Evolutionary conservation across 2,329 filamentous ascomycete species (phyloP).

Genomic region (Aureobasidium subglaciale): DNA sequence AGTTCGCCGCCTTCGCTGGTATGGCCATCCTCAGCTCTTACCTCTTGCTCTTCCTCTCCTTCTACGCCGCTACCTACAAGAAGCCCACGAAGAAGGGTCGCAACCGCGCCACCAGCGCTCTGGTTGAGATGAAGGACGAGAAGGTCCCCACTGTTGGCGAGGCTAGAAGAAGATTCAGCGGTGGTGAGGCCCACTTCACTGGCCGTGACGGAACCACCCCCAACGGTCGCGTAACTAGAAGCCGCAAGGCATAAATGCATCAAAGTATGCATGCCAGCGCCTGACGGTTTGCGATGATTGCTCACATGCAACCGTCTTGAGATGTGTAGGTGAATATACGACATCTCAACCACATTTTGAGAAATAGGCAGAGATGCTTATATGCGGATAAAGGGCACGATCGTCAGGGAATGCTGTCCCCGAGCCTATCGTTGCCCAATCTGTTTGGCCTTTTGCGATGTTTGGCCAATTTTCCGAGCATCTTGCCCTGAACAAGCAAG

Average conservation of each 20-base stretch:
- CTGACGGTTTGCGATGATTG: not conserved
- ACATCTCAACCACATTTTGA: not conserved
- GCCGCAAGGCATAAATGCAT: constrained; percentile 58
- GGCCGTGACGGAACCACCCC: constrained; percentile 34
- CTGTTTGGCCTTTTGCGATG: not conserved
- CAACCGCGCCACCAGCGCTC: constrained; percentile 72
- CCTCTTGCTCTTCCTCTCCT: constrained; percentile 95
- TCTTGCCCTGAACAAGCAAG: not conserved
- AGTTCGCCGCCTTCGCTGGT: constrained; percentile 89
- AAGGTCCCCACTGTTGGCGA: constrained; percentile 52
- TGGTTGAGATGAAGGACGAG: constrained; percentile 76
- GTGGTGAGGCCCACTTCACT: constrained; percentile 28
- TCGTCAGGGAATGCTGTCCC: not conserved
- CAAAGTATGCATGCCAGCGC: not conserved
- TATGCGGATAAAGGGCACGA: not conserved
- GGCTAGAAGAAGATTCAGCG: constrained; percentile 46
- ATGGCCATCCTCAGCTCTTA: constrained; percentile 91
- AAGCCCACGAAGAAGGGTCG: constrained; percentile 68
- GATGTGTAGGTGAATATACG: constrained; percentile 8
- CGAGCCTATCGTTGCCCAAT: not conserved
- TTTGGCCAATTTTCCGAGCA: constrained; percentile 7
- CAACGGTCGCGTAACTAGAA: constrained; percentile 57
- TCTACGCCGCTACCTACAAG: constrained; percentile 96
- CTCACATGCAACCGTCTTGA: not conserved
- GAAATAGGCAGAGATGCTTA: not conserved